Base-by-base conservation (phyloP, 1,284 basidiomycete genomes). In the Leccinum ponderosum region DNA sequence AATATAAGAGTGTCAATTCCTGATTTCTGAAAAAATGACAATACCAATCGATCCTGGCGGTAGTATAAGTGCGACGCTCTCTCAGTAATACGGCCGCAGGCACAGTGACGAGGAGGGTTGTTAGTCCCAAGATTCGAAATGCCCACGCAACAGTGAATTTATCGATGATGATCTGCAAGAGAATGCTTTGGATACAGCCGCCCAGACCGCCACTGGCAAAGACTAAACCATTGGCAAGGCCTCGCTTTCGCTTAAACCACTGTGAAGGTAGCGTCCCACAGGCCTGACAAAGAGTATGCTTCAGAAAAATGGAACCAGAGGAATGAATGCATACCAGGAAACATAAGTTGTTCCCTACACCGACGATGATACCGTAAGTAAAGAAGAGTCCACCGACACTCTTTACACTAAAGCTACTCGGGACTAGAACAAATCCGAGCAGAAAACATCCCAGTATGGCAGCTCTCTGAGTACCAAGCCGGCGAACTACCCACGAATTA, bases 161-260 rank as follows among this genome's bases (percentile, higher is more conserved):
- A 39, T 72, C 63, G n/a, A 76, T 68, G 47, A 77, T 68, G 12
- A 65, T 51, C 53, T 75, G 68, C 37, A 72, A 67, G 35, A 63
- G 44, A 22, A 78, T 65, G 31, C 68, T 69, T 53, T 69, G 67
- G 6, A 75, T 63, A 11, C 69, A 73, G 20, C 73, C 75, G 56
- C 76, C 73, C n/a, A 75, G 58, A 15, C 75, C 76, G 25, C 70
- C 74, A 6, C 71, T 70, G 0, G 70, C 73, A 47, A 72, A 74
- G 3, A 74, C 73, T 31, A 76, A 57, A n/a, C 71, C 73, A 48
- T 74, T 76, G 7, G 76, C 73, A 2, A 75, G 64, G 20, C 75
- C 75, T 2, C 71, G 68, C 31, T 66, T 65, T 44, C 65, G 65
- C 47, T 62, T 68, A 61, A 77, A 76, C 62, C 75, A 77, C 59